A percentile compares a stretch with the other conserved stretches of the same genome.
phyloP scores from a whole-genome alignment of 345 rosid genomes.

The Bretschneidera sinensis region DNA sequence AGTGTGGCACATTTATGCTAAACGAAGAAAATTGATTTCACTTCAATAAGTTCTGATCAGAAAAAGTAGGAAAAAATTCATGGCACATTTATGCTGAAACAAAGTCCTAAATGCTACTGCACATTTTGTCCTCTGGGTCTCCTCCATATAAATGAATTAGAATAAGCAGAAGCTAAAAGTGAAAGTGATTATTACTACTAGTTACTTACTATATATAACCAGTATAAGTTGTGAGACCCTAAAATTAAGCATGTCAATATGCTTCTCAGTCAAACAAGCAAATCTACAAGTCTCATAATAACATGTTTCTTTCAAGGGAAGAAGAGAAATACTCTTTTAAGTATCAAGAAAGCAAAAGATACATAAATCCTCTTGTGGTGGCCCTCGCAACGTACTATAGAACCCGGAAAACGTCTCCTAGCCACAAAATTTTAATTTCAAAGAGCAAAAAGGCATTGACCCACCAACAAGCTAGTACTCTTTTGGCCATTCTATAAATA shows the following conservation, averaged over 20 bases:
- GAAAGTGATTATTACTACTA: neutral
- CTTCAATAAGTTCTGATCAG: no score
- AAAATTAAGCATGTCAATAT: conserved; percentile 2
- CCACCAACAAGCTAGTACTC: conserved; percentile 29
- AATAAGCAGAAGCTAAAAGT: neutral
- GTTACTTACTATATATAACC: neutral
- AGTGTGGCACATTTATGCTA: no score
- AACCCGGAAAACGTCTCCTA: conserved; percentile 13
- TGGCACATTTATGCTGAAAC: no score
- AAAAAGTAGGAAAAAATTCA: no score
- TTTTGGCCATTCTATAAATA: conserved; percentile 18
- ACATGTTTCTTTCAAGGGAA: conserved; percentile 33
- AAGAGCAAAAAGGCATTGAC: conserved; percentile 19
- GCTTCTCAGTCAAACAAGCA: conserved; percentile 33
- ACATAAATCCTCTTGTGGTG: conserved; percentile 7
- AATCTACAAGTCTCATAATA: conserved; percentile 23
- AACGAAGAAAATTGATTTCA: no score
- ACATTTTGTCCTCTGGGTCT: no score
- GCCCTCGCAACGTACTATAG: conserved; percentile 9
- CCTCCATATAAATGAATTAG: no score
- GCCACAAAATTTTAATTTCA: conserved; percentile 29
- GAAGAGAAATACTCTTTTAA: conserved; percentile 5
- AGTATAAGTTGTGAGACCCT: neutral
- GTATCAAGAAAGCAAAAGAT: conserved; percentile 9
- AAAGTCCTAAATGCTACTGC: no score